Percentiles rank a stretch among this genome's conserved stretches.
Evolutionary conservation across 2,329 filamentous ascomycete genomes (phyloP).

Genomic region (Paecilomyces variotii): DNA sequence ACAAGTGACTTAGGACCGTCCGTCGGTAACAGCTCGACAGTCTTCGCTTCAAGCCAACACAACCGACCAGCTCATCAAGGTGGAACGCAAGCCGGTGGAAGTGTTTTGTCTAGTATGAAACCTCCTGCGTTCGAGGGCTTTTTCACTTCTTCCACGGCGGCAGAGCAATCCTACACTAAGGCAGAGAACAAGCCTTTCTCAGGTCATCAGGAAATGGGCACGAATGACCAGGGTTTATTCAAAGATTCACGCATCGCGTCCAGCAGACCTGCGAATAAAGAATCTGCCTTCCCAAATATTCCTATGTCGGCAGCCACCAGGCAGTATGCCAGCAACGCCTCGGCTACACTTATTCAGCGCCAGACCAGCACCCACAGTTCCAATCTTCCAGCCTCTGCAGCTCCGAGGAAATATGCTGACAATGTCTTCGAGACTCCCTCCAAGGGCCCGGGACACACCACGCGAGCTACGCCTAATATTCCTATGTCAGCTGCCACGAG

Average conservation of each 20-base stretch:
- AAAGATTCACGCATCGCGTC: neutral
- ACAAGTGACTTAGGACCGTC: neutral
- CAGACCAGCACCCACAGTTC: neutral
- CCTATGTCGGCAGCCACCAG: neutral
- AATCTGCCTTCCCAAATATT: neutral
- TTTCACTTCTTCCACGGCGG: neutral
- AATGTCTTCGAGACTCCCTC: neutral
- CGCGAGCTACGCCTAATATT: constrained; percentile 1
- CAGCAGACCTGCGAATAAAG: neutral
- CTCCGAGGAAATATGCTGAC: neutral
- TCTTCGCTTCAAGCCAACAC: neutral
- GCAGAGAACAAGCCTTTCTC: neutral
- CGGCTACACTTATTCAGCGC: neutral
- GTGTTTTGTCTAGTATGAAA: neutral
- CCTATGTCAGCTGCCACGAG: neutral
- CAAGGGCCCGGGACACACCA: neutral
- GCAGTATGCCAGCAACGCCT: neutral
- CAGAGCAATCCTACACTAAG: neutral
- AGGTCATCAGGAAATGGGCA: neutral
- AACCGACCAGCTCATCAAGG: neutral
- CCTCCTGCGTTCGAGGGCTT: neutral
- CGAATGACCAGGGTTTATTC: neutral
- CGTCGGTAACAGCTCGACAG: neutral
- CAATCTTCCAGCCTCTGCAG: neutral
- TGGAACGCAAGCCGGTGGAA: neutral